Evolutionary conservation across 306 rosid genomes (phyloP), one percentile per base, ranked within the genome.

Genomic region (Prunus mume): DNA sequence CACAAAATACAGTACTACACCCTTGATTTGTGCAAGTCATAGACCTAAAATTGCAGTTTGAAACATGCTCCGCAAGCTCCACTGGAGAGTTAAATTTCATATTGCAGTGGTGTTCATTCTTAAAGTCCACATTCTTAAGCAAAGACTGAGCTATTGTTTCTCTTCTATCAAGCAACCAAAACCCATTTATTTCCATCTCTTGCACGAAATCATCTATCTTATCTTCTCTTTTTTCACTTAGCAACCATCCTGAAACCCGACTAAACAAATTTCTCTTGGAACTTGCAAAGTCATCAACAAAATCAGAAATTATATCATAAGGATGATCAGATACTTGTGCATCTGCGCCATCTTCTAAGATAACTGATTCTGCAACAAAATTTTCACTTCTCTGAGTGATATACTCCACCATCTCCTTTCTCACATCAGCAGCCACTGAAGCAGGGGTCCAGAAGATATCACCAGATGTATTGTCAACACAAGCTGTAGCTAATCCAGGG

Each of bases 191-290:
- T 28, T 87, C 96, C 82, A 93, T 86, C 76, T 93, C 97, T 56
- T 93, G 98, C 65, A 88, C 81, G 15, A 91, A 86, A 83, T 93
- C 98, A 60, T 91, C 98, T 24, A 93, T 93, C 0, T 86, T 91
- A 65, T 93, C 98, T 84, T 93, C 98, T 79, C 97, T 84, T 79
- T 79, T 91, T 20, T 93, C 98, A 45, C 92, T 91, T 3, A 93
- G 77, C 41, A 90, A 51, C 97, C 96, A 90, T 51, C 91, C 97
- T 0, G 97, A 91, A 66, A 93, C 93, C 56, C 88, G 80, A 57
- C 91, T 82, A 20, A 93, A 87, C 49, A 93, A 74, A 88, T 88
- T 93, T 76, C 90, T 86, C 87, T 90, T 91, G 15, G 72, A 82
- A 65, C 77, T 80, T 3, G 80, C 90, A 71, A 88, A 93, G 75